Evolutionary conservation across 1,284 basidiomycete genomes (phyloP).

Genomic region (Cutaneotrichosporon cyanovorans): DNA sequence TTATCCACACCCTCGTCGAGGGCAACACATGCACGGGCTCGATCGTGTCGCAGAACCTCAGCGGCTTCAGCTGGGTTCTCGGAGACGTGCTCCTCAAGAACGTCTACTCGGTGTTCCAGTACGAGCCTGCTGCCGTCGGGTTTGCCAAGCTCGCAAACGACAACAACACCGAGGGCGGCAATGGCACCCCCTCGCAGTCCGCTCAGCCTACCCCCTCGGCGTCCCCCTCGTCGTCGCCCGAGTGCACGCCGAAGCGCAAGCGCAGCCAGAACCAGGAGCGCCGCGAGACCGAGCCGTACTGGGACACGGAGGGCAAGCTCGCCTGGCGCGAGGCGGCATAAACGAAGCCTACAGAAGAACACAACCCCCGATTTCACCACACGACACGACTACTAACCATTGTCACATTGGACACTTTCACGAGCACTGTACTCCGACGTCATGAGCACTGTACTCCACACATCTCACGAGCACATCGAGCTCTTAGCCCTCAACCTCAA

Average conservation of each 20-base stretch:
- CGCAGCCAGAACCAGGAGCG: too few relatives aligned
- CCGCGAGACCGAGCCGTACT: not conserved
- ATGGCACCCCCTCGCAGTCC: not conserved
- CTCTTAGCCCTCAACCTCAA: too few relatives aligned
- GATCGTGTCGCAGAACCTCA: not conserved
- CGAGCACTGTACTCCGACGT: too few relatives aligned
- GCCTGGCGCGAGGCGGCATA: not conserved
- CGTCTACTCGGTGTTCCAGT: constrained; percentile 77
- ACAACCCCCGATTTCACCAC: too few relatives aligned
- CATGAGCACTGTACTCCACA: too few relatives aligned
- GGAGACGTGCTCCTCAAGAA: constrained; percentile 59
- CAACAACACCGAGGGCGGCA: not conserved
- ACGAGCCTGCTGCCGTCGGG: constrained; percentile 65
- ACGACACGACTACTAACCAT: too few relatives aligned
- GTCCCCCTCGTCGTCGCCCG: not conserved
- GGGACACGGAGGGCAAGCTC: not conserved
- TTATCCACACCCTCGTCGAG: not conserved
- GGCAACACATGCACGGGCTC: not conserved
- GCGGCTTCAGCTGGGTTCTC: constrained; percentile 25
- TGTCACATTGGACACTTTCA: too few relatives aligned
- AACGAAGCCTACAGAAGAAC: too few relatives aligned
- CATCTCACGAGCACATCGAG: too few relatives aligned
- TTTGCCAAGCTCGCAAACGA: constrained; percentile 53
- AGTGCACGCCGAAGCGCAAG: not conserved
- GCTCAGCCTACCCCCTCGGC: not conserved